These are phyloP conservation scores for Penicillium psychrosexuale DNA, from an alignment of 2,329 filamentous ascomycete genomes.

Conservation along the genomic window DNA sequence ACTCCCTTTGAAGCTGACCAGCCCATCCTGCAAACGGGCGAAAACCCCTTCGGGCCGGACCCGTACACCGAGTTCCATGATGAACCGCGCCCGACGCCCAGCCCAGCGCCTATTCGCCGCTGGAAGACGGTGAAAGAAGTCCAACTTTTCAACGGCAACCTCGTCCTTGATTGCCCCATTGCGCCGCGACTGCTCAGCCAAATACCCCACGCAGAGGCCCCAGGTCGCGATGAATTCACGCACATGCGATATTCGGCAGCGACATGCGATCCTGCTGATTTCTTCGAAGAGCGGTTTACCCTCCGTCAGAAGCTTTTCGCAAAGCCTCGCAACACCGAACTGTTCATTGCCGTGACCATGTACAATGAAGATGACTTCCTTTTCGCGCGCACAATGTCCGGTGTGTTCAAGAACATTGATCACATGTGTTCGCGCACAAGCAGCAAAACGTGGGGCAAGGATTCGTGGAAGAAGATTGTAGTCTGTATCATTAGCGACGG, in stretches of 20 bases:
- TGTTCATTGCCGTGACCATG: slow-evolving; percentile 97
- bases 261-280: slow-evolving; percentile 87
- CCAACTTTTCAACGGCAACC: slow-evolving; percentile 91
- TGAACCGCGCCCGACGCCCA: slow-evolving; percentile 45
- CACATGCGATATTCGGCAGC: slow-evolving; percentile 88
- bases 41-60: slow-evolving; percentile 62
- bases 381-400: slow-evolving; percentile 92
- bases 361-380: slow-evolving; percentile 98
- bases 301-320: slow-evolving; percentile 87
- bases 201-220: slow-evolving; percentile 73
- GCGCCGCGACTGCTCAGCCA: slow-evolving; percentile 84
- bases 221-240: slow-evolving; percentile 76
- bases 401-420: slow-evolving; percentile 98
- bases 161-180: slow-evolving; percentile 94
- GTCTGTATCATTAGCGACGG: slow-evolving; percentile 97
- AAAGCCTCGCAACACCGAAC: slow-evolving; percentile 85
- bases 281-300: slow-evolving; percentile 86
- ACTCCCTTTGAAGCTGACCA: slow-evolving; percentile 62
- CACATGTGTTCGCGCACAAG: slow-evolving; percentile 92
- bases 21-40: slow-evolving; percentile 70
- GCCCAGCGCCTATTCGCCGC: slow-evolving; percentile 66
- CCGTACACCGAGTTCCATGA: slow-evolving; percentile 52
- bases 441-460: slow-evolving; percentile 97
- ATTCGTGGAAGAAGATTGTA: slow-evolving; percentile 99
- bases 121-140: slow-evolving; percentile 99